Evolutionary conservation across 208 protist genomes (phyloP), one percentile per base, ranked within the genome.

Genomic region (Borovskyia barvae): DNA sequence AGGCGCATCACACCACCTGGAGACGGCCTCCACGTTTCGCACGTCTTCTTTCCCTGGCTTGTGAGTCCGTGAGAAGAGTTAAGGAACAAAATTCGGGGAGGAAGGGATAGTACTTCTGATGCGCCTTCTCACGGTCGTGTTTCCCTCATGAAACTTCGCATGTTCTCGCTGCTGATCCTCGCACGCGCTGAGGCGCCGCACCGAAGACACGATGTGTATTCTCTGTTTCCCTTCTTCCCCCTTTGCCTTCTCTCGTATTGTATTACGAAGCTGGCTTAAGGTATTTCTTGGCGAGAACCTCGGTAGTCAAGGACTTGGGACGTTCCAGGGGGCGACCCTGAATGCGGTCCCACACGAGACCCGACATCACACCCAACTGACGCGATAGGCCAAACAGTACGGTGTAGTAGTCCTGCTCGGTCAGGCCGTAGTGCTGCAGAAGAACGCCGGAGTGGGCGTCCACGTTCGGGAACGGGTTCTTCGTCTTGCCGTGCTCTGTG

Each of bases 381-480:
- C 97, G 91, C 28, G 90, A 96, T 28, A 99, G 82, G 75, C 97
- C 98, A 49, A 99, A 99, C 33, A 99, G 83, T 5, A 99, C 97
- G 9, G 97, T 98, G 90, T 99, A 99, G 82, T 86, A 99, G 53
- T 90, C 72, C 69, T 96, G 73, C 70, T 99, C 90, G 22, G 75
- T 98, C n/a, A 99, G 49, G 49, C 96, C 96, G 71, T 98, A 99
- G 92, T 99, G 84, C 73, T 96, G 81, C 41, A 97, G 82, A n/a
- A 97, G 58, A 24, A 96, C 82, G 52, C 90, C 91, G 20, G 75
- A 89, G 86, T 99, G 97, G 25, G 97, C 97, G 75, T 99, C 98
- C 35, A 99, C 97, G 85, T 99, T 99, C 37, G 98, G 97, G 73
- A 77, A 99, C 50, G 95, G 95, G 72, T 98, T 98, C 80, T 98